Conservation (phyloP, 495 filamentous ascomycete genomes). For the Penicillium nucicola region DNA sequence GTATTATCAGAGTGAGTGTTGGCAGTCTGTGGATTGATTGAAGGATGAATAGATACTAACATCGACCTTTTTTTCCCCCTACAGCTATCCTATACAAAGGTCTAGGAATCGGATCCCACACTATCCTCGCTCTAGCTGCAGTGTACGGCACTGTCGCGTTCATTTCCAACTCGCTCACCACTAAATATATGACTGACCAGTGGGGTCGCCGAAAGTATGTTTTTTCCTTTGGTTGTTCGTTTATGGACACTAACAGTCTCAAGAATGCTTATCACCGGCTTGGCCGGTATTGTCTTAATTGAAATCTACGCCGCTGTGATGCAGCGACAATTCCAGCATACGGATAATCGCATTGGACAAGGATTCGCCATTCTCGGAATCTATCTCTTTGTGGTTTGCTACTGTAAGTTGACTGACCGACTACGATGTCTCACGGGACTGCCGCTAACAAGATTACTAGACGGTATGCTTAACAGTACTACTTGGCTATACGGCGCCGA, state of each 20-base stretch:
- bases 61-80: background rate
- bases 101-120: slow-evolving; percentile 48
- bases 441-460: slow-evolving; percentile 20
- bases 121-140: slow-evolving; percentile 52
- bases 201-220: slow-evolving; percentile 57
- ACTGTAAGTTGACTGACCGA: slow-evolving; percentile 39
- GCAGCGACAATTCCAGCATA: slow-evolving; percentile 54
- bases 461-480: slow-evolving; percentile 57
- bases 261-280: slow-evolving; percentile 53
- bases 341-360: slow-evolving; percentile 52
- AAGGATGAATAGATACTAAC: background rate
- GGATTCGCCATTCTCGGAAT: slow-evolving; percentile 61
- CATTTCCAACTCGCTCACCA: slow-evolving; percentile 49
- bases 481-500: slow-evolving; percentile 62
- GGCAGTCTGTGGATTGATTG: background rate
- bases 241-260: slow-evolving; percentile 2
- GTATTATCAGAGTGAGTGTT: slow-evolving; percentile 51
- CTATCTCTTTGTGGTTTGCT: slow-evolving; percentile 55
- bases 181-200: slow-evolving; percentile 53
- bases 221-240: background rate
- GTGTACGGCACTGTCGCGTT: slow-evolving; percentile 58
- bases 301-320: slow-evolving; percentile 60
- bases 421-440: background rate
- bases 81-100: slow-evolving; percentile 54
- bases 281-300: slow-evolving; percentile 47